Base-by-base conservation (phyloP, 768 basidiomycete genomes). In the Mycena galopus region DNA sequence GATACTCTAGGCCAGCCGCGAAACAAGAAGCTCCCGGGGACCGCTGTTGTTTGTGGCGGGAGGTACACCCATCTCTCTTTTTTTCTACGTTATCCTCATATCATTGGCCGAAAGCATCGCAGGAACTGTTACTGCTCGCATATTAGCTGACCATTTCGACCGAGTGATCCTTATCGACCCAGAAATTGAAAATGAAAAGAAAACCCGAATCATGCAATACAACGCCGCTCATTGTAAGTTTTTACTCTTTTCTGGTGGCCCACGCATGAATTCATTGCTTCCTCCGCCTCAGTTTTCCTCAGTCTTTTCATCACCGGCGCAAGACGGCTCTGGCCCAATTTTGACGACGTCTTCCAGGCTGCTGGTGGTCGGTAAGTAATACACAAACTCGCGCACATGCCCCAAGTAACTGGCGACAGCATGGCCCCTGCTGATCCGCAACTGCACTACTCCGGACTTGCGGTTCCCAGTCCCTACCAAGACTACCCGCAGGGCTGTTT, bases 31-130 rank as follows among this genome's bases (percentile, higher is more conserved):
- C 44, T 71, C 4, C 33, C 55, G n/a, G 67, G 67, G 3, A 77
- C 79, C 3, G 79, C 69, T 1, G 74, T 79, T 1, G 70, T 80
- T 32, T 76, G 75, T 58, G 79, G 79, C n/a, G n/a, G 79, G 79
- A 59, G 79, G 79, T n/a, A 79, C 77, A 56, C 27, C 73, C 42
- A 44, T 44, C 42, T 19, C 19, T 44, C 42, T 1, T 17, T 17
- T 17, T 44, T 1, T 17, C 42, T 7, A 44, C 14, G 16, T 37
- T 16, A 11, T 37, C 11, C 4, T 37, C 35, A 37, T 16, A 37
- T 37, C 16, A 37, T 11, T 16, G 10, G 2, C 16, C 42, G 4
- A n/a, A 32, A 81, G 81, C 53, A 73, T 81, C 42, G 75, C 78
- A 21, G 81, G 81, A 9, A 60, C 77, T 19, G 63, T 80, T 4